Evolutionary conservation across 106 monocot genomes (phyloP), one percentile per base, ranked within the genome.

Genomic region (Xerophyta viscosa): DNA sequence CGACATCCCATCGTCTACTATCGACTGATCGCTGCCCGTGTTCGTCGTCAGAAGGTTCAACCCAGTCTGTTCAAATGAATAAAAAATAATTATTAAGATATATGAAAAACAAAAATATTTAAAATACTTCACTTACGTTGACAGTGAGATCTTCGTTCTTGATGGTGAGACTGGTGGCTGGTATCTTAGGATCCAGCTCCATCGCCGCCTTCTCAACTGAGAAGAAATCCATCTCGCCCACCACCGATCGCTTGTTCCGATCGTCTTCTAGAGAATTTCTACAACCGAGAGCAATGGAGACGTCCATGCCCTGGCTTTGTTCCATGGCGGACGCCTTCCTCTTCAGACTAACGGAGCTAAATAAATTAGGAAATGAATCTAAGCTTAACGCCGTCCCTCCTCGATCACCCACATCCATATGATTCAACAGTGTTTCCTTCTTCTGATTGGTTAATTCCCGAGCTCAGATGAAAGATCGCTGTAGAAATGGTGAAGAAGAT

Each of bases 1-100:
- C 31, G 68, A 67, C n/a, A 55, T 44, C 25, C 66, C 71, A 14
- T 92, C 82, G 28, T 83, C 83, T 14, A 83, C 64, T 8, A 50
- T 74, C n/a, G 94, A 88, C 37, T 76, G 67, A 37, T 88, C 79
- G 71, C 85, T 82, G 29, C 64, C 76, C 2, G 78, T 72, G 65
- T 84, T 84, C 3, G 58, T 64, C 1, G 68, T 79, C 22, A 61
- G 42, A 8, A 93, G 80, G 29, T 66, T 75, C 66, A 89, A 28
- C 6, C 65, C 61, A 27, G 83, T 89, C 88, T 89, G 43, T 6
- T 10, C 48, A 39, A 0, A 11, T 37, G 8, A 42, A 12, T n/a
- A 7, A 50, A 31, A 39, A 23, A 10, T 6, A 20, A 48, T 1
- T 3, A 42, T 9, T 7, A 33, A 5, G 48, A 51, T 28, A 8